Evolutionary conservation across 768 basidiomycete species (phyloP).

Genomic region (Rhodotorula diobovata): DNA sequence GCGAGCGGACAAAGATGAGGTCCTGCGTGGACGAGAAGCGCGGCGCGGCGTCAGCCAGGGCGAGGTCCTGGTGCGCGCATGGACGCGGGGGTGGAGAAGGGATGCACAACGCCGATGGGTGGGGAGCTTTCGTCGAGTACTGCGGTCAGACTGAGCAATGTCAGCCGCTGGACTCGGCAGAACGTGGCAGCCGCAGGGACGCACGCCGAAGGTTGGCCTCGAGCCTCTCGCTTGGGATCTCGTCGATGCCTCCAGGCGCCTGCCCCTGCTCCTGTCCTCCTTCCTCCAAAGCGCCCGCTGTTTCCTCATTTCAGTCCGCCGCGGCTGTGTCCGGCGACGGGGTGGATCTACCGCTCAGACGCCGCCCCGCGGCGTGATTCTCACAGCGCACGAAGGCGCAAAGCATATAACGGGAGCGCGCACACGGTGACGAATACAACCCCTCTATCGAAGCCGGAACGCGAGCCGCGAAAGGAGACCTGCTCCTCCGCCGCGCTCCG

Average conservation of each 20-base stretch:
- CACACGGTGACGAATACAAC: not conserved
- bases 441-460: not conserved
- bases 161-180: not conserved
- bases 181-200: not conserved
- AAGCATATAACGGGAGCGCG: no score
- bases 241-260: slow-evolving; percentile 42
- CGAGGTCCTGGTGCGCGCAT: no score
- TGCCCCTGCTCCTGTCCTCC: not conserved
- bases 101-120: slow-evolving; percentile 13
- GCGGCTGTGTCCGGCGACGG: no score
- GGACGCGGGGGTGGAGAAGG: not conserved
- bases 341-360: no score
- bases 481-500: not conserved
- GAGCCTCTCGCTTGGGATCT: slow-evolving; percentile 64
- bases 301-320: no score
- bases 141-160: slow-evolving; percentile 31
- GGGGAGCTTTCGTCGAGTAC: slow-evolving; percentile 64
- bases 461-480: not conserved
- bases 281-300: no score
- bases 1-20: slow-evolving; percentile 20
- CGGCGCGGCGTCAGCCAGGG: no score
- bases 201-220: slow-evolving; percentile 66
- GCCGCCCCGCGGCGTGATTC: no score
- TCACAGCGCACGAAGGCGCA: no score
- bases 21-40: not conserved